Conservation (phyloP, 495 filamentous ascomycete species). For the Aspergillus homomorphus region DNA sequence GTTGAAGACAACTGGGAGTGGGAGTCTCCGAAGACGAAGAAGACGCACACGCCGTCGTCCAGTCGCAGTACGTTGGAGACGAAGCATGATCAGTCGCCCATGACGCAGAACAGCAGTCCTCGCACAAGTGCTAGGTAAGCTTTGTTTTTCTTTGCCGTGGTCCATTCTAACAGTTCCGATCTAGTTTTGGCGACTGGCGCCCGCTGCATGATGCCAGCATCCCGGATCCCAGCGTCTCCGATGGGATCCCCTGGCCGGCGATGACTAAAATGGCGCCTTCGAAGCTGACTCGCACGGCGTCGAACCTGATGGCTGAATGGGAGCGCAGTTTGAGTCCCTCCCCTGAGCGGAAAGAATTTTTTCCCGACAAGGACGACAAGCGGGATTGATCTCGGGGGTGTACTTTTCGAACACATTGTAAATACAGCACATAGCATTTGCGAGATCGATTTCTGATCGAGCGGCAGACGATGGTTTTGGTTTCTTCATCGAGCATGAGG, state of each 20-base stretch:
- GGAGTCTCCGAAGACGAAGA: constrained; percentile 56
- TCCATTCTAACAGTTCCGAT: neutral
- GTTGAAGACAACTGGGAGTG: constrained; percentile 73
- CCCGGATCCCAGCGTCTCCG: constrained; percentile 35
- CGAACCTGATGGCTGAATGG: constrained; percentile 76
- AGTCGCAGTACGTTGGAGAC: constrained; percentile 46
- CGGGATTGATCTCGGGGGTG: constrained; percentile 23
- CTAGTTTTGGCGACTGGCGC: constrained; percentile 45
- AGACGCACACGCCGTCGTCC: constrained; percentile 45
- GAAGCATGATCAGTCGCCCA: constrained; percentile 45
- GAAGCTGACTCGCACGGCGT: constrained; percentile 66
- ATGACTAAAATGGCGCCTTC: constrained; percentile 62
- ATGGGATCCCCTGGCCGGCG: constrained; percentile 67
- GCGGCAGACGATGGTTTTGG: constrained; percentile 5
- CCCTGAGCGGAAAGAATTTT: constrained; percentile 26
- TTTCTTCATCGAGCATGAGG: constrained; percentile 22
- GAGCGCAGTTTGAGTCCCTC: constrained; percentile 51
- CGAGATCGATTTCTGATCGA: constrained; percentile 10
- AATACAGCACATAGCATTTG: constrained; percentile 27
- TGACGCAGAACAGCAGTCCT: constrained; percentile 46
- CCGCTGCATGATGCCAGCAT: constrained; percentile 27
- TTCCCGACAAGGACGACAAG: constrained; percentile 35
- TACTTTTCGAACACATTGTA: constrained; percentile 17
- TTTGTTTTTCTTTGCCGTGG: constrained; percentile 21
- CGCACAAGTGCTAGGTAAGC: constrained; percentile 55